Evolutionary conservation across 2,329 filamentous ascomycete species (phyloP), one percentile per base, ranked within the genome.

Genomic region (Aspergillus jensenii): DNA sequence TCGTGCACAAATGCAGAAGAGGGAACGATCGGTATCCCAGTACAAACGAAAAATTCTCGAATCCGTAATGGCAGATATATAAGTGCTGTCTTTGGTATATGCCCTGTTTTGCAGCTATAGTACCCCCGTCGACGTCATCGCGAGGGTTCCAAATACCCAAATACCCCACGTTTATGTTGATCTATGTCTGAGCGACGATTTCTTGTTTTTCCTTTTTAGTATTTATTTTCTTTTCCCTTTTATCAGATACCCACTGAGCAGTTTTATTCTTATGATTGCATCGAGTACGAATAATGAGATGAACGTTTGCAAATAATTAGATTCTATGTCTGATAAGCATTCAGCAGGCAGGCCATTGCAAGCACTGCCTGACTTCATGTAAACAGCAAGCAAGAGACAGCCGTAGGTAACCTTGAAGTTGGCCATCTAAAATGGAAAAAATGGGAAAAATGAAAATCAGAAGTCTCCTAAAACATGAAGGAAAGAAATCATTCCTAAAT

Each of bases 31-130:
- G 21, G 56, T 77, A 27, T 68, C 70, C 1, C 67, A 75, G 43
- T 77, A 77, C 53, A 77, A 76, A 56, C 74, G 75, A 35, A 76
- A 71, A 46, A 75, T 78, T 31, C 66, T 78, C 15, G 74, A 77
- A 61, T 75, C 73, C 15, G 75, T 78, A n/a, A 77, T 78, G 75
- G 70, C 71, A 40, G 73, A 76, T 55, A 70, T 76, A 35, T 76
- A 59, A 65, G 5, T 40, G 49, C 49, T 14, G 12, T 50, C 4
- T 40, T 23, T 25, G 12, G 49, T 51, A 27, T 48, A 25, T 44
- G 43, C n/a, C n/a, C 23, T 60, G 48, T 58, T 50, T 12, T 37
- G 47, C 50, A 31, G 19, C 17, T 52, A 55, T 45, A 23, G 25
- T 40, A 17, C 14, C 6, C 9, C 11, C 6, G 15, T 39, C n/a